Evolutionary conservation across 805 yeast species (phyloP), one percentile per base, ranked within the genome.

Genomic region (Lachancea meyersii): DNA sequence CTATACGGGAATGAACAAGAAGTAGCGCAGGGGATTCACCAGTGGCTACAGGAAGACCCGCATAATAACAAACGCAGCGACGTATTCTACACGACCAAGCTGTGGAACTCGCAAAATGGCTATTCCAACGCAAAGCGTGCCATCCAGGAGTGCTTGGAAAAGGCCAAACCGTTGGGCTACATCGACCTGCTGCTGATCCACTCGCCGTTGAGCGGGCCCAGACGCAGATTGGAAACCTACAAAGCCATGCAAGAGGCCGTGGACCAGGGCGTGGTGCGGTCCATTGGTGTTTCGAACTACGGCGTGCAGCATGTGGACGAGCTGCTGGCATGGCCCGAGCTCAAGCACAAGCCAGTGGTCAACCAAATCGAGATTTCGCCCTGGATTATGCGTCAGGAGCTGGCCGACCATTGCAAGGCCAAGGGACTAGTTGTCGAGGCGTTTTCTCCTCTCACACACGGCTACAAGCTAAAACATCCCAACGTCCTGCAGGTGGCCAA

Each of bases 361-460:
- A 82, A 86, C 60, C 95, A 87, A 60, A 76, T 86, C 55, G 95
- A 86, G 61, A 72, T 86, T 40, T 85, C 86, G 46, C 95, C 93
- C 17, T 85, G 93, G 89, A 69, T 82, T 54, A 85, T 82, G 65
- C 70, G 83, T 52, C 64, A 70, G 41, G 79, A 80, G 40, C 68
- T 86, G 44, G 77, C 82, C 18, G 73, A 78, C 41, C 82, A 67
- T 62, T 79, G 84, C 57, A 67, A 70, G 24, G 55, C 69, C 13
- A 63, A 80, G 44, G 77, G 70, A 35, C 74, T 88, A 31, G 64
- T 69, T 5, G 75, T 82, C 9, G 86, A 84, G 58, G 89, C 94
- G 0, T 88, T 75, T 64, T 79, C 93, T 6, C 96, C 96, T 6
- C 72, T 88, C 52, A 74, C 80, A 2, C 79, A 76, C 48, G 86